Evolutionary conservation across 176 grass and related monocot genomes (phyloP), one percentile per base, ranked within the genome.

Genomic region (Miscanthus lutarioriparius): DNA sequence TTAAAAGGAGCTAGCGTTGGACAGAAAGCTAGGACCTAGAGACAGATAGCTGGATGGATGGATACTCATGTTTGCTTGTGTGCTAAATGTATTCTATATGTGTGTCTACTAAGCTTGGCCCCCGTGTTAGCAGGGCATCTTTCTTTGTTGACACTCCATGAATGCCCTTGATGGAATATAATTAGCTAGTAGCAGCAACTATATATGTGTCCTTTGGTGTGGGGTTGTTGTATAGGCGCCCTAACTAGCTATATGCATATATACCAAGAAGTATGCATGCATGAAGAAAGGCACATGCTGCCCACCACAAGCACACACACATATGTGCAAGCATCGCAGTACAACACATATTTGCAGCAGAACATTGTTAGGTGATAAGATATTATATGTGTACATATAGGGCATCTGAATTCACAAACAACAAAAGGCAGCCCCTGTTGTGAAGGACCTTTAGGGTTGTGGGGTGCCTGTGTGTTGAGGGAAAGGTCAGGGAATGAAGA

Each of bases 221-320:
- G 41, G 63, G 70, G 76, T 85, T 11, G 82, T 69, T 80, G 76
- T 85, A 47, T 62, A 70, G 53, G 53, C 53, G 56, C 69, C 75
- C 80, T 69, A 82, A 68, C 11, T 4, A 62, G 40, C 80, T 61
- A 81, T 64, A 64, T 81, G 70, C 71, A 82, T 75, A 86, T 81
- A 75, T 87, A 78, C 78, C 62, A 81, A 85, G 62, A 89, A 80
- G 51, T 44, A 70, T 33, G 51, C 63, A 70, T 76, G 37, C 63
- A 70, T 76, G 38, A 80, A 84, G 36, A 59, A 80, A 85, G 61
- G 77, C 71, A 85, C 87, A 81, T 89, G 82, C 28, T 70, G 32
- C 64, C 87, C 77, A 81, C 77, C 53, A 84, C 15, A 67, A 15
- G 81, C 37, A 67, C 40, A 84, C n/a, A 88, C 54, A 30, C 36